phyloP scores from a whole-genome alignment of 306 rosid genomes.

The Luffa aegyptiaca region DNA sequence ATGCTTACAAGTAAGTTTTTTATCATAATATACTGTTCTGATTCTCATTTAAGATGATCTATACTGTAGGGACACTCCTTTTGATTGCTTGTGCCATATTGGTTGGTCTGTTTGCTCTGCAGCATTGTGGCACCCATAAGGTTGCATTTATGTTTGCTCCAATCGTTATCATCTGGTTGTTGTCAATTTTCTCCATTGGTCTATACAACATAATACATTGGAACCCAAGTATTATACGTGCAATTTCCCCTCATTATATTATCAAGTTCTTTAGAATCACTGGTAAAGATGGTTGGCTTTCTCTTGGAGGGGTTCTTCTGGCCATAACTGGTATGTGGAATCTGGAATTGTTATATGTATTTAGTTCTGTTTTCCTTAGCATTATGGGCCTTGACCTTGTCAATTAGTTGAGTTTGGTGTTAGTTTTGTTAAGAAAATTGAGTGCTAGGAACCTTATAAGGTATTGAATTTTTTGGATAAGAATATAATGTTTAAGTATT shows the following conservation, averaged over 20 bases:
- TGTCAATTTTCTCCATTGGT: constrained; percentile 64
- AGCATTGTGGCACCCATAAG: constrained; percentile 77
- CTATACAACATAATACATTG: constrained; percentile 58
- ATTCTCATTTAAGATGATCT: constrained; percentile 6
- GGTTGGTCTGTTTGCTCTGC: constrained; percentile 82
- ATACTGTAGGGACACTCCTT: constrained; percentile 51
- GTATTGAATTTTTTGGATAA: not conserved
- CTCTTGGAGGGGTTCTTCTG: constrained; percentile 84
- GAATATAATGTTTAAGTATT: not conserved
- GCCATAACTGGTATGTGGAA: constrained; percentile 66
- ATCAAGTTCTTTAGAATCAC: constrained; percentile 52
- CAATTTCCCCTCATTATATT: constrained; percentile 61
- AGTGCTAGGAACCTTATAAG: not conserved
- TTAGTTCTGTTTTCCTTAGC: not conserved
- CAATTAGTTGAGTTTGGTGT: not conserved
- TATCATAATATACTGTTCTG: constrained; percentile 3
- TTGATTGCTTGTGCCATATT: constrained; percentile 73
- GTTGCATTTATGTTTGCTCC: constrained; percentile 82
- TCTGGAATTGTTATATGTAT: constrained; percentile 4
- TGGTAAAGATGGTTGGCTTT: constrained; percentile 78
- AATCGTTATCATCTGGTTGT: constrained; percentile 58
- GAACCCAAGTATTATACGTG: constrained; percentile 57
- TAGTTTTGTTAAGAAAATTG: not conserved
- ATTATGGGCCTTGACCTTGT: not conserved
- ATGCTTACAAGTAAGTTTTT: constrained; percentile 4